Evolutionary conservation across 2,329 filamentous ascomycete species (phyloP), one percentile per base, ranked within the genome.

Genomic region (Paracorniculantispora psalliotae): DNA sequence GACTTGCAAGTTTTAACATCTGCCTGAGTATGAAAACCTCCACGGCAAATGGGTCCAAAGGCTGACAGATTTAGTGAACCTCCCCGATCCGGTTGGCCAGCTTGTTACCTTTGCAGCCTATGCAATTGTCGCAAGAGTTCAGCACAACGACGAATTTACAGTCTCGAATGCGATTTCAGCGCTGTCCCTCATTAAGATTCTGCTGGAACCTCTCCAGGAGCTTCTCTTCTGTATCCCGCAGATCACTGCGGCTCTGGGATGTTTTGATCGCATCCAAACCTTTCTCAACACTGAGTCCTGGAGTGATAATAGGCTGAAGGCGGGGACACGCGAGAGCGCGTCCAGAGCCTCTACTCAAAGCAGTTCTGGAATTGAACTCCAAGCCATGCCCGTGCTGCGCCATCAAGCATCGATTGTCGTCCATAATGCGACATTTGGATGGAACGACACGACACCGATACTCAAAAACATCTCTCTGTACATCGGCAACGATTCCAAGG

Each of bases 261-360:
- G 53, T 52, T 60, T 60, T 43, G 48, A 60, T 23, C 52, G 59
- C 37, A 52, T 60, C 37, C 59, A 56, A 33, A 26, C 52, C 13
- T 56, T 60, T 15, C 21, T 60, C 4, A 57, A 56, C 46, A 43
- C 3, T 37, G 37, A 53, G 15, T 53, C 50, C 6, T 53, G 50
- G 50, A 44, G 23, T 7, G 50, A 53, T n/a, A 53, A 26, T 23
- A 53, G 50, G 21, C 8, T 30, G 9, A 30, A 28, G 12, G 37
- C 37, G 4, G 13, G 26, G 21, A 17, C 44, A 2, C 21, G 8
- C n/a, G 23, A n/a, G 48, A 51, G 2, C 5, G 4, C 28, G 3
- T 37, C 9, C 25, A 17, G 2, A 7, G 30, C 39, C 21, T 13
- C 10, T 7, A 13, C 2, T 13, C 30, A 15, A 3, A 19, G 2